A percentile compares a stretch with the other conserved stretches of the same genome.
These are phyloP conservation scores for Colletotrichum higginsianum DNA, from an alignment of 2,329 filamentous ascomycete species.

Conservation along the genomic window DNA sequence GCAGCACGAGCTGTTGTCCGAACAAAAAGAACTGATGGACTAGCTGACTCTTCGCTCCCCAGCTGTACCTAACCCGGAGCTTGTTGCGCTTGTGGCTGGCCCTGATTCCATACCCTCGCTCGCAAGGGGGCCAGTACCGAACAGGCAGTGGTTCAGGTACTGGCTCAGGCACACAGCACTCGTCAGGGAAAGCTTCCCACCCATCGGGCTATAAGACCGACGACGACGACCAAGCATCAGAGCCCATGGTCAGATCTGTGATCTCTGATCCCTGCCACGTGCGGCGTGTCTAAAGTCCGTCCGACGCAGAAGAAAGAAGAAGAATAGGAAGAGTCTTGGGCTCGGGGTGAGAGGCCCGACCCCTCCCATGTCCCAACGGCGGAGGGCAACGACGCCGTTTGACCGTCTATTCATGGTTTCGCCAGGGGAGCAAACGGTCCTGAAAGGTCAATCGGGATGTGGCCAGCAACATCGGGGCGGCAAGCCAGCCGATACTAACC, in stretches of 20 bases:
- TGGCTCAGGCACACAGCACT: slow-evolving; percentile 18
- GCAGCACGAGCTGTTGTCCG: not conserved
- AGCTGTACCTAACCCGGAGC: not conserved
- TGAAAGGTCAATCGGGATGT: not conserved
- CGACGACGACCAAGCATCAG: slow-evolving; percentile 6
- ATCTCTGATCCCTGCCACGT: slow-evolving; percentile 25
- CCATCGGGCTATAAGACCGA: not conserved
- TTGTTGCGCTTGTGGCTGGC: slow-evolving; percentile 1
- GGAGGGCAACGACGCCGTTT: slow-evolving; percentile 18
- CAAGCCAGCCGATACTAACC: slow-evolving; percentile 30
- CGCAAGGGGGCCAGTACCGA: slow-evolving; percentile 5
- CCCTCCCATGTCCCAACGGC: not conserved
- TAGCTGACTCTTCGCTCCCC: not conserved
- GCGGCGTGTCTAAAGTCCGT: slow-evolving; percentile 2
- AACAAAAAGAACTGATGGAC: not conserved
- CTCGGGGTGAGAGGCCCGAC: not conserved
- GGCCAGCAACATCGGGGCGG: slow-evolving; percentile 1
- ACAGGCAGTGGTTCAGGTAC: not conserved
- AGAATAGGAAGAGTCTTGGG: not conserved
- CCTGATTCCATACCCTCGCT: not conserved
- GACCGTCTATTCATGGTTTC: slow-evolving; percentile 18
- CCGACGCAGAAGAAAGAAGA: not conserved
- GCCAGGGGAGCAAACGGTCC: slow-evolving; percentile 11
- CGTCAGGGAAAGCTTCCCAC: not conserved
- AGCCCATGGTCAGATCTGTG: slow-evolving; percentile 18